A percentile compares a stretch with the other conserved stretches of the same genome.
phyloP scores from a whole-genome alignment of 805 yeast genomes.

The Debaryomyces prosopidis region DNA sequence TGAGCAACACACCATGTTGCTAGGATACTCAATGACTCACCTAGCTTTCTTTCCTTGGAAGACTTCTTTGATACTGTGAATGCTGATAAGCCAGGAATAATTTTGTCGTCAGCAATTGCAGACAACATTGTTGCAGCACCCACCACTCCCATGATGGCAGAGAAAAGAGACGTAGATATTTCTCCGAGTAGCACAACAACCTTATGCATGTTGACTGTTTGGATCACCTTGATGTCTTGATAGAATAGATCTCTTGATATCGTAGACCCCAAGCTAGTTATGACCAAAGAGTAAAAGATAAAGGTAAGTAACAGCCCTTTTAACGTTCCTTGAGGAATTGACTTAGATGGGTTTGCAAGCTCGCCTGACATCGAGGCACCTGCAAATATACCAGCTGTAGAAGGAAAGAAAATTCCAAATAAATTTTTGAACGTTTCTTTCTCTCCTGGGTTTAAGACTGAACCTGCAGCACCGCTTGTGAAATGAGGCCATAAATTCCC shows the following conservation, averaged over 20 bases:
- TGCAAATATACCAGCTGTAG: slow-evolving; percentile 97
- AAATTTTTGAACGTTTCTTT: slow-evolving; percentile 78
- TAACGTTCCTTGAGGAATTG: slow-evolving; percentile 93
- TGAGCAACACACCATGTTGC: slow-evolving; percentile 85
- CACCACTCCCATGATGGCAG: slow-evolving; percentile 91
- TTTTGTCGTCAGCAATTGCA: slow-evolving; percentile 86
- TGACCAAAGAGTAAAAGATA: slow-evolving; percentile 73
- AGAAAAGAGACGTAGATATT: slow-evolving; percentile 84
- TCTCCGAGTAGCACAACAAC: slow-evolving; percentile 82
- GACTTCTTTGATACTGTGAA: slow-evolving; percentile 48
- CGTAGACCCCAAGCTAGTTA: slow-evolving; percentile 73
- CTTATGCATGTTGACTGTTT: slow-evolving; percentile 72
- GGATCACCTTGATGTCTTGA: slow-evolving; percentile 81
- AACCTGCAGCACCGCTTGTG: slow-evolving; percentile 92
- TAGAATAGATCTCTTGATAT: slow-evolving; percentile 79
- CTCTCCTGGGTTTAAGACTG: slow-evolving; percentile 48
- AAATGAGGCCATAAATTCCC: slow-evolving; percentile 76
- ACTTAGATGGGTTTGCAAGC: slow-evolving; percentile 75
- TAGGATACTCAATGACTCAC: slow-evolving; percentile 65
- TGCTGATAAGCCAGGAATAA: slow-evolving; percentile 73
- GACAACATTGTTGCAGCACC: slow-evolving; percentile 92
- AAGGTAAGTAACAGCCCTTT: slow-evolving; percentile 82
- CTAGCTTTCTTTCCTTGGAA: slow-evolving; percentile 43
- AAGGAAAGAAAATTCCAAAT: slow-evolving; percentile 96
- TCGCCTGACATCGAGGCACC: slow-evolving; percentile 99